These are phyloP conservation scores for Blastobotrys apis DNA, from an alignment of 1,139 yeast genomes.

Conservation along the genomic window DNA sequence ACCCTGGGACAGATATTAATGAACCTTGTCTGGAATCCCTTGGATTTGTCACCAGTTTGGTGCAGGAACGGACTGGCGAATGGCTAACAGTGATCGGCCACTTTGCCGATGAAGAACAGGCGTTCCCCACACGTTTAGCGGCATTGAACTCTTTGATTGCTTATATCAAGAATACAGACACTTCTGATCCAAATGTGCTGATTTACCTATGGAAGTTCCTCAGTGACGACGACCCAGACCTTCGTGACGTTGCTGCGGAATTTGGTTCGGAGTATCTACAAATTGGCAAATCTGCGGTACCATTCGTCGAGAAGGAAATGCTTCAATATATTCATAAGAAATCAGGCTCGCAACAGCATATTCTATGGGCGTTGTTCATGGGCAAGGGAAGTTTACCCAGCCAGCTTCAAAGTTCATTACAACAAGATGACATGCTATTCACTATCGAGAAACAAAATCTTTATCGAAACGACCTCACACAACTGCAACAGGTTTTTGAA, in stretches of 20 bases:
- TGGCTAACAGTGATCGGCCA: slow-evolving; percentile 37
- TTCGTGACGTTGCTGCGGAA: slow-evolving; percentile 26
- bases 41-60: slow-evolving; percentile 38
- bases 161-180: slow-evolving; percentile 18
- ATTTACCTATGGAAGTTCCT: slow-evolving; percentile 41
- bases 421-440: slow-evolving; percentile 39
- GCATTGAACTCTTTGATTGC: slow-evolving; percentile 45
- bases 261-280: slow-evolving; percentile 17
- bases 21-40: slow-evolving; percentile 48
- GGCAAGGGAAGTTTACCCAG: slow-evolving; percentile 9
- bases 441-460: slow-evolving; percentile 51
- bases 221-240: slow-evolving; percentile 55
- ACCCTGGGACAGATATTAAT: slow-evolving; percentile 44
- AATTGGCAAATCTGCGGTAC: slow-evolving; percentile 27
- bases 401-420: slow-evolving; percentile 21
- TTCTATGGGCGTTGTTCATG: neutral
- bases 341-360: neutral
- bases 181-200: slow-evolving; percentile 18
- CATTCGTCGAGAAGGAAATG: slow-evolving; percentile 25
- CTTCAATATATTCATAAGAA: slow-evolving; percentile 10
- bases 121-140: slow-evolving; percentile 46
- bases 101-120: slow-evolving; percentile 42
- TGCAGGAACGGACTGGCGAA: slow-evolving; percentile 14
- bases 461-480: slow-evolving; percentile 38
- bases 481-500: slow-evolving; percentile 4